A percentile compares a stretch with the other conserved stretches of the same genome.
These are phyloP conservation scores for Termitomyces sp. DNA, from an alignment of 1,284 basidiomycete species.

Conservation along the genomic window DNA sequence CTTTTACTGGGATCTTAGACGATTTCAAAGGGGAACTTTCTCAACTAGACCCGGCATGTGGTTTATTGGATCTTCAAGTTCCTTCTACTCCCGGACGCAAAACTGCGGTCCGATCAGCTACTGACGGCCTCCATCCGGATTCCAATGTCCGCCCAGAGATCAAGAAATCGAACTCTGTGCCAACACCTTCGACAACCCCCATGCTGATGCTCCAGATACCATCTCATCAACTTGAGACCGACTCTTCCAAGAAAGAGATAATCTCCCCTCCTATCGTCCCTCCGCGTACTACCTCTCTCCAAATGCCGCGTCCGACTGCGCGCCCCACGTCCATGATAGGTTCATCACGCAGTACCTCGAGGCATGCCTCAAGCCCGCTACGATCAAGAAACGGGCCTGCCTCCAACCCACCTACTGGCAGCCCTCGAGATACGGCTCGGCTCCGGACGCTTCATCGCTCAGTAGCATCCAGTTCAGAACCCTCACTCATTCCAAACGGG, in stretches of 20 bases:
- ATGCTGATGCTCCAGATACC: slow-evolving; percentile 31
- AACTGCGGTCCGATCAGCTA: slow-evolving; percentile 24
- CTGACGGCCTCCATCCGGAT: slow-evolving; percentile 19
- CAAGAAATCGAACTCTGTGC: slow-evolving; percentile 15
- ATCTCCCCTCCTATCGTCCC: slow-evolving; percentile 41
- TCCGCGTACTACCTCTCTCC: slow-evolving; percentile 54
- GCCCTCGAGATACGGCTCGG: slow-evolving; percentile 40
- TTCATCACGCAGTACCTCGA: slow-evolving; percentile 25
- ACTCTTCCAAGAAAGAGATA: slow-evolving; percentile 21
- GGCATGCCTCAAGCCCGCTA: slow-evolving; percentile 34
- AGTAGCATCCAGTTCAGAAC: slow-evolving; percentile 72
- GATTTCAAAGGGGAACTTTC: slow-evolving; percentile 68
- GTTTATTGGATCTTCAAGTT: slow-evolving; percentile 56
- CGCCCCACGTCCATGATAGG: slow-evolving; percentile 25
- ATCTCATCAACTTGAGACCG: slow-evolving; percentile 23
- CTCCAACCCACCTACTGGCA: slow-evolving; percentile 22
- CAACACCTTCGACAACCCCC: slow-evolving; percentile 24
- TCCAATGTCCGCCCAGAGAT: slow-evolving; percentile 14
- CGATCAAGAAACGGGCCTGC: slow-evolving; percentile 37
- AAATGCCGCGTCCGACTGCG: slow-evolving; percentile 38
- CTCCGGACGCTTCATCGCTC: slow-evolving; percentile 62
- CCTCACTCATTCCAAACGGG: slow-evolving; percentile 55
- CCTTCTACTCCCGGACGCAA: slow-evolving; percentile 53
- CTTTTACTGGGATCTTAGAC: slow-evolving; percentile 56
- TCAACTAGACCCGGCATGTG: slow-evolving; percentile 52